Conservation (phyloP, 768 basidiomycete genomes). For the Gelatoporia subvermispora region DNA sequence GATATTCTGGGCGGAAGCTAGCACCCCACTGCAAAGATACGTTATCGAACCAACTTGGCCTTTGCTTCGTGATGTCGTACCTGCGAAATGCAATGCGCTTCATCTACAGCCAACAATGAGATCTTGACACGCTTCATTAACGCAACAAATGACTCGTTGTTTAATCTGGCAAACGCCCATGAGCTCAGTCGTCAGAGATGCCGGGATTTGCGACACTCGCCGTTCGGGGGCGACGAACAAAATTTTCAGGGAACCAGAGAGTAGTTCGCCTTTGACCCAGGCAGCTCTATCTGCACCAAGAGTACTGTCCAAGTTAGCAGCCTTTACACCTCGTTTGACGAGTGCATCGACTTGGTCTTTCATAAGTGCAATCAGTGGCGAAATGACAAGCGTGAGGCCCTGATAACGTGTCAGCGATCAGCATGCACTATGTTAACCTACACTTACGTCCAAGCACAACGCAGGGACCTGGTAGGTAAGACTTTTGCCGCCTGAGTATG, state of each 20-base stretch:
- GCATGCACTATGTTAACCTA: not conserved
- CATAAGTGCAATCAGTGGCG: constrained; percentile 87
- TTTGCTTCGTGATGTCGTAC: constrained; percentile 12
- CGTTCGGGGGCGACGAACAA: constrained; percentile 46
- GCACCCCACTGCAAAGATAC: constrained; percentile 32
- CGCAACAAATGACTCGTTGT: constrained; percentile 40
- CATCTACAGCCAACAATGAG: constrained; percentile 44
- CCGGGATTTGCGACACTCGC: constrained; percentile 9
- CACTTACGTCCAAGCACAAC: constrained; percentile 30
- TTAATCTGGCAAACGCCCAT: constrained; percentile 25
- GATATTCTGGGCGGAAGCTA: constrained; percentile 37
- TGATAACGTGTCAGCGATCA: constrained; percentile 15
- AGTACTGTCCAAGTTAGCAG: constrained; percentile 43
- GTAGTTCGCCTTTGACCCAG: constrained; percentile 32
- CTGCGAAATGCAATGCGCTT: constrained; percentile 45
- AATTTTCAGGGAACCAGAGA: constrained; percentile 38
- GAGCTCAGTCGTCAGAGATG: not conserved
- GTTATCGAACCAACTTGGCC: not conserved
- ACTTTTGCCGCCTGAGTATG: constrained; percentile 30
- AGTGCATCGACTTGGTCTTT: constrained; percentile 81
- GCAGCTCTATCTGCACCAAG: constrained; percentile 25
- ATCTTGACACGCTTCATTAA: constrained; percentile 40
- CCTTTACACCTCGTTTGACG: constrained; percentile 59
- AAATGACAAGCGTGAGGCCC: constrained; percentile 88
- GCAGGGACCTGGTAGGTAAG: constrained; percentile 37